Conservation (phyloP, 768 basidiomycete genomes). For the Mrakia hoshinonis region DNA sequence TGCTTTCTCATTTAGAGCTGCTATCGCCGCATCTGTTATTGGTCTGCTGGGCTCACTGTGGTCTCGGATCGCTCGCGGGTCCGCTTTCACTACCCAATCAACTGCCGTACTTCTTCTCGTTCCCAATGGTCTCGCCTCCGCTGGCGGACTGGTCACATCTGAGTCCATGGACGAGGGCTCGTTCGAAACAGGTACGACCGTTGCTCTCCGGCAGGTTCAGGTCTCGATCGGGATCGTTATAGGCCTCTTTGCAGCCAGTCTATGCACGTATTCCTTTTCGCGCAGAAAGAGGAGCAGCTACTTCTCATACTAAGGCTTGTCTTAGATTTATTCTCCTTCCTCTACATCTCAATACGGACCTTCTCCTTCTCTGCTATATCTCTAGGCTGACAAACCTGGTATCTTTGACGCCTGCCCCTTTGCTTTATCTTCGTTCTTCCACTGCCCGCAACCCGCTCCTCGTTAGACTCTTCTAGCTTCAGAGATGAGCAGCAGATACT, state of each 20-base stretch:
- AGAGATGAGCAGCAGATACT: too few relatives aligned
- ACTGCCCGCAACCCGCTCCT: too few relatives aligned
- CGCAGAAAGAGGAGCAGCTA: conserved; percentile 3
- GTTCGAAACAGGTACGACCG: conserved; percentile 18
- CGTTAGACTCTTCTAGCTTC: too few relatives aligned
- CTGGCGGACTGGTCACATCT: conserved; percentile 21
- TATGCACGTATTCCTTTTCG: conserved; percentile 1
- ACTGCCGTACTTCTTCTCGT: conserved; percentile 24
- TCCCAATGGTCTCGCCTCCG: conserved; percentile 25
- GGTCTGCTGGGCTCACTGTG: conserved; percentile 17
- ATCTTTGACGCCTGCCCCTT: too few relatives aligned
- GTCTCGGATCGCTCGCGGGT: conserved; percentile 24
- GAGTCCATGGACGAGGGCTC: neutral
- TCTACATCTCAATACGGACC: too few relatives aligned
- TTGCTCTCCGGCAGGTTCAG: conserved; percentile 19
- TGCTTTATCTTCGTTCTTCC: too few relatives aligned
- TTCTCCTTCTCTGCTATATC: too few relatives aligned
- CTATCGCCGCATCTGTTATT: conserved; percentile 19
- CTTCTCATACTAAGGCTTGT: conserved; percentile 23
- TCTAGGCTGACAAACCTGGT: too few relatives aligned
- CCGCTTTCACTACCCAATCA: conserved; percentile 27
- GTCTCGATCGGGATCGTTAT: conserved; percentile 7
- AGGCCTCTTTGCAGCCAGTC: conserved; percentile 4
- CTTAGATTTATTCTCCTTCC: too few relatives aligned
- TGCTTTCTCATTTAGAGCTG: neutral